Base-by-base conservation (phyloP, 208 protist genomes). In the Trypanosomatidae sp. region DNA sequence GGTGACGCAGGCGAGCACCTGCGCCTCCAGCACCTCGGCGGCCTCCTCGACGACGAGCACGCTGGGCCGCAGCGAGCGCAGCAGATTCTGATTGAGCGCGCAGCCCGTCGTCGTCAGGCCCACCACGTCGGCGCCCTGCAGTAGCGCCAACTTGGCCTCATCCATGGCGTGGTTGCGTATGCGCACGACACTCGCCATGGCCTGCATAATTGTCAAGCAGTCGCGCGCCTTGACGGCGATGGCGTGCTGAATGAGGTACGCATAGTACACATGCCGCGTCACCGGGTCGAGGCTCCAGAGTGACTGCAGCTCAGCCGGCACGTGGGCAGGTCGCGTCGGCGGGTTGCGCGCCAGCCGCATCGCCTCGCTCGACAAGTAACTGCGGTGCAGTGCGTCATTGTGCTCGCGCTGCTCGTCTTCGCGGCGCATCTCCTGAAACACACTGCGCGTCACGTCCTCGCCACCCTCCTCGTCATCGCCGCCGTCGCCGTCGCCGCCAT, bases 41-140 rank as follows among this genome's bases (percentile, higher is more conserved):
- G 92, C 90, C 59, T 97, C 92, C 58, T 97, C 92, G 20, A 96
- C 81, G 13, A 97, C 61, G 23, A 97, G 50, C 32, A 97, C 81
- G 33, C 70, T 87, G 23, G 88, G 71, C 1, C 66, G 58, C 6
- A 96, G 61, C 0, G 70, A 81, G 22, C 77, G 67, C 24, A 97
- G 45, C n/a, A 96, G 48, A 35, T 81, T 82, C 40, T 85, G 73
- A 56, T 96, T 82, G 58, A 86, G 91, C 4, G 92, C 87, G 27
- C 83, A 94, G 18, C 88, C 89, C 1, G 89, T 94, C 21, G 91
- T 96, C 16, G 94, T 97, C 13, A 91, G 58, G 35, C 88, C 94
- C 39, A 97, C 73, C n/a, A 97, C 74, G 50, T 92, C 77, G 4
- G 81, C 84, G 6, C 72, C 76, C 4, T 68, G 72, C 48, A 93